These are phyloP conservation scores for Schizochytrium sp. DNA, from an alignment of 108 stramenopile species.

Conservation along the genomic window DNA sequence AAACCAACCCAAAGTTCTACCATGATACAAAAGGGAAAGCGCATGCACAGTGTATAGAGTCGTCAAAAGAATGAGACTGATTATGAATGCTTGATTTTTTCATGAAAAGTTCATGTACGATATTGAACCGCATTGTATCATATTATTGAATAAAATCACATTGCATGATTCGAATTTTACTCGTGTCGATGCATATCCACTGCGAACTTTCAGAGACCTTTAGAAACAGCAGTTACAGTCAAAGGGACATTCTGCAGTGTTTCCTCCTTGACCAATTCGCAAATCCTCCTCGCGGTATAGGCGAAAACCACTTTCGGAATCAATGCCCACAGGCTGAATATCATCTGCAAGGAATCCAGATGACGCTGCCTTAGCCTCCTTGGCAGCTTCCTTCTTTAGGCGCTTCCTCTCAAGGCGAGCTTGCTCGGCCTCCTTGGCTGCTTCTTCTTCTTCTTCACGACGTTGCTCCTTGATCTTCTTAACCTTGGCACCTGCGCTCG, in stretches of 20 bases:
- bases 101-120: too few species aligned
- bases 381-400: background rate
- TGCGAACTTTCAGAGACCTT: background rate
- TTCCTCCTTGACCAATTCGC: slow-evolving; percentile 3
- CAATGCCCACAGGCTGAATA: slow-evolving; percentile 21
- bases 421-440: background rate
- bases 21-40: too few species aligned
- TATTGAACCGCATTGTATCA: too few species aligned
- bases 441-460: background rate
- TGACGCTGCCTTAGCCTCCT: slow-evolving; percentile 10
- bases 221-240: slow-evolving; percentile 57
- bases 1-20: too few species aligned
- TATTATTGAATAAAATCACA: too few species aligned
- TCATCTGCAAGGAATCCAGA: slow-evolving; percentile 2
- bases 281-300: slow-evolving; percentile 31
- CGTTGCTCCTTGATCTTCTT: background rate
- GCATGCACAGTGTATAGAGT: too few species aligned
- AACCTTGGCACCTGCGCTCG: slow-evolving; percentile 31
- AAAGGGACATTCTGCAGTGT: slow-evolving; percentile 52
- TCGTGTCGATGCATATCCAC: background rate
- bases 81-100: too few species aligned
- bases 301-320: background rate
- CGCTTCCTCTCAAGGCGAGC: background rate
- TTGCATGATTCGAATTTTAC: too few species aligned
- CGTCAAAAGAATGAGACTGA: too few species aligned